Evolutionary conservation across 2,329 filamentous ascomycete genomes (phyloP).

Genomic region (Didymosphaeria variabile): DNA sequence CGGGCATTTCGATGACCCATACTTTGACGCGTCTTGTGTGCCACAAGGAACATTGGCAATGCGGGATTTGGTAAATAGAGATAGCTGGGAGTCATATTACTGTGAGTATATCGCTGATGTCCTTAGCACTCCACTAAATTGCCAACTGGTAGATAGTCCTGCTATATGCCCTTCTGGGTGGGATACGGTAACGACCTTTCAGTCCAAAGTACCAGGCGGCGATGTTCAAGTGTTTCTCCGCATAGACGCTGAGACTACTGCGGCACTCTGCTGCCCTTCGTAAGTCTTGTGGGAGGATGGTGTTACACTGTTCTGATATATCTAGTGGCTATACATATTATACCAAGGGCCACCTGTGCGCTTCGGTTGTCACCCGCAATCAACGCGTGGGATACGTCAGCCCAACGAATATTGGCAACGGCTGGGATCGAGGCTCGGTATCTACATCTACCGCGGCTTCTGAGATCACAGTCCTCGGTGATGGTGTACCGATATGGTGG

Average conservation of each 20-base stretch:
- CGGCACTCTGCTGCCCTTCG: conserved; percentile 5
- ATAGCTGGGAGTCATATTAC: conserved; percentile 1
- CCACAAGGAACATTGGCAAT: neutral
- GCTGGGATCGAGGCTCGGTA: conserved; percentile 3
- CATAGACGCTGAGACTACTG: neutral
- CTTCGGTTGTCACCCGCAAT: neutral
- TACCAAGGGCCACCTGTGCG: neutral
- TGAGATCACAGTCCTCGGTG: neutral
- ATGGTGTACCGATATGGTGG: conserved; percentile 10
- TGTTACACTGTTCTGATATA: neutral
- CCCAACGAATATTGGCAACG: neutral
- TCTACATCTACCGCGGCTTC: neutral
- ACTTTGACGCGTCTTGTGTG: conserved; percentile 5
- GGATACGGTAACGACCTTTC: neutral
- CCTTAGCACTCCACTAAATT: neutral
- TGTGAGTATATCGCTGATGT: conserved; percentile 2
- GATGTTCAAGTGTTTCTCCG: neutral
- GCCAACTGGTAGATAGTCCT: neutral
- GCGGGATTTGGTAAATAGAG: neutral
- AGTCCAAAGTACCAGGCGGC: neutral
- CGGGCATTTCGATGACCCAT: neutral
- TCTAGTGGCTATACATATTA: neutral
- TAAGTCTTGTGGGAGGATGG: neutral
- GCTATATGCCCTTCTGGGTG: conserved; percentile 6
- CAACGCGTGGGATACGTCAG: neutral